Evolutionary conservation across 2,329 filamentous ascomycete genomes (phyloP).

Genomic region (Exophiala sideris): DNA sequence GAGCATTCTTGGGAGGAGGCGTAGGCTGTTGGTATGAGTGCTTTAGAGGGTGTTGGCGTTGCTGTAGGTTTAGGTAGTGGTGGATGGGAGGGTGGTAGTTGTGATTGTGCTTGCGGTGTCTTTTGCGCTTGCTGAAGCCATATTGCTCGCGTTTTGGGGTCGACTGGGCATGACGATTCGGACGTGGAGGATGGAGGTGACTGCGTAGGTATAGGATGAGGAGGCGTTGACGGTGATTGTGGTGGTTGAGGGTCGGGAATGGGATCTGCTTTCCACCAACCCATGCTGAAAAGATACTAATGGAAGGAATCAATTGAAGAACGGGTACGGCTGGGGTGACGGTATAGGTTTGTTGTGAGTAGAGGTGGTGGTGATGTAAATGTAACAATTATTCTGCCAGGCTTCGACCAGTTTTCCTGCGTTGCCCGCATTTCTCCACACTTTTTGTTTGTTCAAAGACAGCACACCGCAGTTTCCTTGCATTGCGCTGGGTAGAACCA

Average conservation of each 20-base stretch:
- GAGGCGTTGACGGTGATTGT: slow-evolving; percentile 18
- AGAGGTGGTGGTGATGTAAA: too few relatives aligned
- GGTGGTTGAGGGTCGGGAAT: slow-evolving; percentile 12
- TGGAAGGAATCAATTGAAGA: too few relatives aligned
- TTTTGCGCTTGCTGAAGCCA: slow-evolving; percentile 68
- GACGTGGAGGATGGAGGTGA: slow-evolving; percentile 31
- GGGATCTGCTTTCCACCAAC: slow-evolving; percentile 31
- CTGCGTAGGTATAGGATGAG: slow-evolving; percentile 33
- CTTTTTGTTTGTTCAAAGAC: not conserved
- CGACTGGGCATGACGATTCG: slow-evolving; percentile 70
- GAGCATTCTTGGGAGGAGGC: slow-evolving; percentile 28
- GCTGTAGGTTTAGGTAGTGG: slow-evolving; percentile 13
- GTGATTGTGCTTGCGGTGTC: slow-evolving; percentile 40
- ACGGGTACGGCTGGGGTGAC: too few relatives aligned
- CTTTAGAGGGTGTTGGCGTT: not conserved
- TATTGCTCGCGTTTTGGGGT: slow-evolving; percentile 80
- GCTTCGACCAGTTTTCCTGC: not conserved
- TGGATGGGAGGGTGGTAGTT: slow-evolving; percentile 31
- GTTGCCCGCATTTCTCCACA: slow-evolving; percentile 6
- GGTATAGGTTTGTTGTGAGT: too few relatives aligned
- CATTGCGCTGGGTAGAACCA: not conserved
- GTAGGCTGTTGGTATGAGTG: slow-evolving; percentile 21
- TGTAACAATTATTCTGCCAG: not conserved
- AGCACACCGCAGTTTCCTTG: not conserved
- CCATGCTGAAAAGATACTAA: slow-evolving; percentile 15